Evolutionary conservation across 2,329 filamentous ascomycete genomes (phyloP), one percentile per base, ranked within the genome.

Genomic region (Pseudogymnoascus sp.): DNA sequence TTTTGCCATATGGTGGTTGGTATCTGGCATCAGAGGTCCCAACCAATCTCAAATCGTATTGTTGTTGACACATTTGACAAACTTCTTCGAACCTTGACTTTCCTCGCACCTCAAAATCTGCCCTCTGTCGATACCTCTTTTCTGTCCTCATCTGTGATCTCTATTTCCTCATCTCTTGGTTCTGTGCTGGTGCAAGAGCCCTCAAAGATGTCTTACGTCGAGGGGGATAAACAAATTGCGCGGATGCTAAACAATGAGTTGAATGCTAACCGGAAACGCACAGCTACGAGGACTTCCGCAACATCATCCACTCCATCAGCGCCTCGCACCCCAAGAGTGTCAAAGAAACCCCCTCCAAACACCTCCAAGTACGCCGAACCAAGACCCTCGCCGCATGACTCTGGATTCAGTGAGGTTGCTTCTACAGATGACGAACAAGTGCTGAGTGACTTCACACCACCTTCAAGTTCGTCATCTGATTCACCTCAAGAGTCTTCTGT

Each of bases 191-290:
- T 21, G n/a, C 28, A 21, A 14, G n/a, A 34, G 8, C 2, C 11
- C 2, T 14, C 51, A 21, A 34, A 21, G 28, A 57, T 34, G 28
- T 13, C 28, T 57, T 57, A 8, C 51, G 2, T 34, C 3, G 31
- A 37, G 13, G n/a, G 13, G 16, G 62, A 62, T 37, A 10, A 62
- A n/a, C 3, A n/a, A 14, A 1, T 34, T n/a, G 62, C 62, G n/a
- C n/a, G 6, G 6, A 7, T 11, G 7, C 54, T 64, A 8, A 13
- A 25, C 4, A 31, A 8, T 1, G 16, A 34, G 25, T 31, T 23
- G 51, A 64, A 64, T 64, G 23, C 36, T 45, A 64, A 64, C 21
- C 31, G 36, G 31, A 57, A 36, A 19, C 62, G 62, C 41, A n/a
- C 41, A 63, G 28, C 43, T 48, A 48, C 61, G 34, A 54, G 14